A percentile compares a stretch with the other conserved stretches of the same genome.
Conservation (phyloP, 352 stramenopile genomes). For the Globisporangium cederbergense region DNA sequence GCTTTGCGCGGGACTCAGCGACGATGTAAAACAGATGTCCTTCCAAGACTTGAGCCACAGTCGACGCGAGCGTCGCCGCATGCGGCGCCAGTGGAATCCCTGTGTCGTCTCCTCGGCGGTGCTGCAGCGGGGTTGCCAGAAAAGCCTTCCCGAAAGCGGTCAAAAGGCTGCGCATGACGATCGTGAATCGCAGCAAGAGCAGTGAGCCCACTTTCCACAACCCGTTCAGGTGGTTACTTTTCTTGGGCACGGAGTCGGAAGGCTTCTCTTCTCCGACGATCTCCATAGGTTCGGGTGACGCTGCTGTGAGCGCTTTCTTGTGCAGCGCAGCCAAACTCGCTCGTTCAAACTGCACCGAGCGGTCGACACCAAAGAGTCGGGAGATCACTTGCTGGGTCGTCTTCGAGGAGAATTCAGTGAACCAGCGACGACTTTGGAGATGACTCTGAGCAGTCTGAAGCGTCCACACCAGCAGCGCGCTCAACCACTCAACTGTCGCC, state of each 20-base stretch:
- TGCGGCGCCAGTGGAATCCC: constrained; percentile 55
- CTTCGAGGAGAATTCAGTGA: constrained; percentile 63
- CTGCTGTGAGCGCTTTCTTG: constrained; percentile 29
- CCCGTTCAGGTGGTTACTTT: constrained; percentile 17
- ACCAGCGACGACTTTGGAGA: constrained; percentile 74
- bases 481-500: constrained; percentile 74
- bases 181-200: constrained; percentile 71
- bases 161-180: constrained; percentile 66
- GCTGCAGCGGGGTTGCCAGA: constrained; percentile 51
- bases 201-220: constrained; percentile 84
- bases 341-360: constrained; percentile 70
- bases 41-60: constrained; percentile 43
- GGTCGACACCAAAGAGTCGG: constrained; percentile 69
- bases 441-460: constrained; percentile 70
- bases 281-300: constrained; percentile 9
- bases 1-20: constrained; percentile 28
- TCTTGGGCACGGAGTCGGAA: background rate
- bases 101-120: constrained; percentile 63
- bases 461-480: constrained; percentile 72
- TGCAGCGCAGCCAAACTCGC: constrained; percentile 56
- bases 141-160: constrained; percentile 67
- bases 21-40: constrained; percentile 54
- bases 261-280: constrained; percentile 6
- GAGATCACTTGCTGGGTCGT: constrained; percentile 50
- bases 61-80: constrained; percentile 41